Percentiles rank a stretch among this genome's conserved stretches.
Conservation (phyloP, 2,329 filamentous ascomycete species). For the Remersonia thermophila region DNA sequence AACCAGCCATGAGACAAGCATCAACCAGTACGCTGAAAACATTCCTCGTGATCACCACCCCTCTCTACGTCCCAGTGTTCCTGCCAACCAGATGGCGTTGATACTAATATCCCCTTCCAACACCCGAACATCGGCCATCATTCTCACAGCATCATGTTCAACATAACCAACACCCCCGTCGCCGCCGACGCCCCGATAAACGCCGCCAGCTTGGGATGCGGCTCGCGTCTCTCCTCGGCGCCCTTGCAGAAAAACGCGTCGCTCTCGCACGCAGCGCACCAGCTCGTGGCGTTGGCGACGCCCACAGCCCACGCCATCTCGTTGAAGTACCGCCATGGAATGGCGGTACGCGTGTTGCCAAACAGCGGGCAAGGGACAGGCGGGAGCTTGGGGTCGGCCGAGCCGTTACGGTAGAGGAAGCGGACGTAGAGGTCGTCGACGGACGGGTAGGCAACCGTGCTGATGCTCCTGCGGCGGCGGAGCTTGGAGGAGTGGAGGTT, state of each 20-base stretch:
- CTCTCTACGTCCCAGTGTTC: too few species aligned
- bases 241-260: slow-evolving; percentile 27
- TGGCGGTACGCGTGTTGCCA: slow-evolving; percentile 20
- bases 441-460: slow-evolving; percentile 19
- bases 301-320: slow-evolving; percentile 25
- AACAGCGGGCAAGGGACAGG: slow-evolving; percentile 32
- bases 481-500: neutral
- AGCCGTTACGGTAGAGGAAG: slow-evolving; percentile 43
- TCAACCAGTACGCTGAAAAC: too few species aligned
- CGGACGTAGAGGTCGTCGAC: slow-evolving; percentile 35
- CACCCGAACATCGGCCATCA: too few species aligned
- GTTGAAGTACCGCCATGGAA: slow-evolving; percentile 29
- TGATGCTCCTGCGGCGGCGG: too few species aligned
- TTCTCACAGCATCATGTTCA: too few species aligned
- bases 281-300: slow-evolving; percentile 23
- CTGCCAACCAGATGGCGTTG: too few species aligned
- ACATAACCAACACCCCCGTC: neutral
- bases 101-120: too few species aligned
- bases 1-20: too few species aligned
- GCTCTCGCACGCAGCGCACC: slow-evolving; percentile 33
- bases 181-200: neutral
- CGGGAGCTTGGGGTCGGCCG: slow-evolving; percentile 21
- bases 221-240: neutral
- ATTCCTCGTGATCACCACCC: too few species aligned
- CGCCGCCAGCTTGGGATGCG: neutral